A percentile compares a stretch with the other conserved stretches of the same genome.
Evolutionary conservation across 129 eudicot genomes (phyloP).

Genomic region (Centaurea solstitialis): DNA sequence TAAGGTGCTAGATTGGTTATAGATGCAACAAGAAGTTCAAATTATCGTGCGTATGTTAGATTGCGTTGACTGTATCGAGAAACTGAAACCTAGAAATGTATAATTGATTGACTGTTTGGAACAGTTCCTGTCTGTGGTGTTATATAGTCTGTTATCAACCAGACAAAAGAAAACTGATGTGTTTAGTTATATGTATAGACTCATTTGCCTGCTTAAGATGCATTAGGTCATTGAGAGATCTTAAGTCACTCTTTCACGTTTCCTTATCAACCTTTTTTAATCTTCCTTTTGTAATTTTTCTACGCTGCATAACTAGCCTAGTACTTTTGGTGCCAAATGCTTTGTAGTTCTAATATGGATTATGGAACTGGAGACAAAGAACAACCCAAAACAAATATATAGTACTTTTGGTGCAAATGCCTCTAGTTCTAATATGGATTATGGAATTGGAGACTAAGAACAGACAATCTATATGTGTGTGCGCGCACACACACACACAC

Average conservation of each 20-base stretch:
- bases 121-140: background rate
- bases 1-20: slow-evolving; percentile 4
- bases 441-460: background rate
- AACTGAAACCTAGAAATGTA: background rate
- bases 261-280: background rate
- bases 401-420: background rate
- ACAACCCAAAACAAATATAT: too few relatives aligned
- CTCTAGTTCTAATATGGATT: background rate
- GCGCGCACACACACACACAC: background rate
- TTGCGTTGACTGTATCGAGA: background rate
- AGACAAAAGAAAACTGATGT: background rate
- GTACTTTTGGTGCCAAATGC: background rate
- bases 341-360: background rate
- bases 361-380: background rate
- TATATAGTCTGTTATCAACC: slow-evolving; percentile 4
- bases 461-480: too few relatives aligned
- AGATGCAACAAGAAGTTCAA: background rate
- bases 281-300: background rate
- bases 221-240: background rate
- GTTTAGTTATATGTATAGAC: background rate
- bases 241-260: background rate
- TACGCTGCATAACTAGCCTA: background rate
- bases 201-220: background rate
- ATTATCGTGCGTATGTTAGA: background rate
- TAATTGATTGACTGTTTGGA: background rate